A percentile compares a stretch with the other conserved stretches of the same genome.
These are phyloP conservation scores for Monosporozyma siamensis DNA, from an alignment of 805 yeast species.

Conservation along the genomic window DNA sequence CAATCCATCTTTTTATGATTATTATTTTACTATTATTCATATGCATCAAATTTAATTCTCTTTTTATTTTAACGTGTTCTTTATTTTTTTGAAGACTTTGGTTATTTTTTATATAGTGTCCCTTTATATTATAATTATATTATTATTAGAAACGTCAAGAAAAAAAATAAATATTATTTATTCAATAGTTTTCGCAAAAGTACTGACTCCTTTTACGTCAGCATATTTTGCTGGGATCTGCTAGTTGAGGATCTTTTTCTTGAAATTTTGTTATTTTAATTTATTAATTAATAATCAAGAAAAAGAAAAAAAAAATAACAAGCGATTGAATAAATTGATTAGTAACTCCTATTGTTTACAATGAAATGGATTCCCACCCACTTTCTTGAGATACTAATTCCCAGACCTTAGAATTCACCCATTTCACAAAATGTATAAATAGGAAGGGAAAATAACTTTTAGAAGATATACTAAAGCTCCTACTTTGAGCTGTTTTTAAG, in stretches of 20 bases:
- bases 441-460: too few relatives aligned
- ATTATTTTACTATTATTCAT: conserved; percentile 1
- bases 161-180: neutral
- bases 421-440: neutral
- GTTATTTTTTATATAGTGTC: too few relatives aligned
- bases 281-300: neutral
- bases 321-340: neutral
- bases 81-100: neutral
- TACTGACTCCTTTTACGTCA: neutral
- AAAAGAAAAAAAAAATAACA: neutral
- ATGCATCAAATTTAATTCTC: neutral
- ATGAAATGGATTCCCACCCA: neutral
- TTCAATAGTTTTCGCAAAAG: too few relatives aligned
- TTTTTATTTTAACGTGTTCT: neutral
- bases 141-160: neutral
- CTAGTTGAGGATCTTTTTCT: too few relatives aligned
- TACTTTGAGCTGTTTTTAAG: too few relatives aligned
- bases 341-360: neutral
- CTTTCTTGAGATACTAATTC: neutral
- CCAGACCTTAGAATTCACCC: too few relatives aligned
- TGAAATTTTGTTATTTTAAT: neutral
- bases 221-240: neutral
- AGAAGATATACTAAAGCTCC: too few relatives aligned
- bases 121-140: neutral
- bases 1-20: neutral